Conservation (phyloP, 2,329 filamentous ascomycete species). For the Berkeleyomyces rouxiae region DNA sequence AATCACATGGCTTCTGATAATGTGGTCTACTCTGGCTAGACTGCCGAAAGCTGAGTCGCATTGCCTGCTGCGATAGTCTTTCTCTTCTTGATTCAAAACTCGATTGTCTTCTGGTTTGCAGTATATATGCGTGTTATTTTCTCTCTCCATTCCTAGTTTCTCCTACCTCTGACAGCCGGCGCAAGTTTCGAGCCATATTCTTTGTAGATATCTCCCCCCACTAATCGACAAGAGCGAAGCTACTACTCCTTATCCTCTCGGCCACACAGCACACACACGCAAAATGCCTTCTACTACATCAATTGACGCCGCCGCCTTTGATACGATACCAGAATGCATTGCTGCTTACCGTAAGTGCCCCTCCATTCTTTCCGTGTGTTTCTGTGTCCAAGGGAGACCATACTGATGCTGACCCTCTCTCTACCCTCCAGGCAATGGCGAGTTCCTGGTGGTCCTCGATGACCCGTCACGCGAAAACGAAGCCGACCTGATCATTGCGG, state of each 20-base stretch:
- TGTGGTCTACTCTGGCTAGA: not conserved
- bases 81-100: not conserved
- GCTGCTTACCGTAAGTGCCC: conserved; percentile 42
- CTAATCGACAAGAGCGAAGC: not conserved
- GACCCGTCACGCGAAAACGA: conserved; percentile 88
- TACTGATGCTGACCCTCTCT: conserved; percentile 10
- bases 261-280: not conserved
- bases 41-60: not conserved
- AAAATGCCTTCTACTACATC: conserved; percentile 33
- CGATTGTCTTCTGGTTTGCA: not conserved
- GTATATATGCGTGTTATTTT: not conserved
- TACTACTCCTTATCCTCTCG: not conserved
- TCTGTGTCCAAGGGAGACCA: not conserved
- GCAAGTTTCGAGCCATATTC: not conserved
- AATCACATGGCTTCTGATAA: not conserved
- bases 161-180: not conserved
- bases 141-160: not conserved
- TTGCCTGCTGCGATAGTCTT: not conserved
- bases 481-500: conserved; percentile 93
- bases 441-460: conserved; percentile 94
- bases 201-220: not conserved
- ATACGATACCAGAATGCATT: conserved; percentile 48
- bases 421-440: conserved; percentile 45
- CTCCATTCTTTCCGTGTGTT: not conserved
- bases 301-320: conserved; percentile 38